A percentile compares a stretch with the other conserved stretches of the same genome.
Evolutionary conservation across 192 early-diverging fungal species (phyloP).

Genomic region (Coemansia sp.): DNA sequence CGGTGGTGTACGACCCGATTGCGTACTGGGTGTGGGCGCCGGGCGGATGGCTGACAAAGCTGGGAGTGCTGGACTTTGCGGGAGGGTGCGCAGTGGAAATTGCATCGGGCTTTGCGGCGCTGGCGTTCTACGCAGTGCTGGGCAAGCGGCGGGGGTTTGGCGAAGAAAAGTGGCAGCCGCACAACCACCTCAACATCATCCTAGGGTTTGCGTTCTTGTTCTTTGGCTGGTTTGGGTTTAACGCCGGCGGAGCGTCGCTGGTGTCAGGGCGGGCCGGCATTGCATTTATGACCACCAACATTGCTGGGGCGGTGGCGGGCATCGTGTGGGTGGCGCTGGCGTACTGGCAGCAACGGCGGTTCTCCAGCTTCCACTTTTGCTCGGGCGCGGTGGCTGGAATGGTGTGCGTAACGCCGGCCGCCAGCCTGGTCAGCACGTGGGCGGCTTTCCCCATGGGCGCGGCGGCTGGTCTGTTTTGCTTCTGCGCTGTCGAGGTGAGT

Average conservation of each 20-base stretch:
- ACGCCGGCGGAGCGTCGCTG: conserved; percentile 78
- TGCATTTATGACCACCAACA: conserved; percentile 75
- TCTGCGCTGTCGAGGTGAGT: conserved; percentile 67
- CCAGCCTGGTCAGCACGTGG: conserved; percentile 76
- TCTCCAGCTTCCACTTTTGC: conserved; percentile 84
- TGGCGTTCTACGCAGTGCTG: conserved; percentile 82
- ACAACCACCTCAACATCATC: conserved; percentile 84
- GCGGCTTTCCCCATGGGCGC: conserved; percentile 78
- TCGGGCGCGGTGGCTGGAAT: conserved; percentile 88
- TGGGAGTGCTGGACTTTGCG: conserved; percentile 86
- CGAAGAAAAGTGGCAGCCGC: conserved; percentile 68
- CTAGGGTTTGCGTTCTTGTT: conserved; percentile 78
- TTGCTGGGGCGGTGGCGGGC: conserved; percentile 72
- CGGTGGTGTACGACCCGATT: conserved; percentile 72
- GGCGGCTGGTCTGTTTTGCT: conserved; percentile 68
- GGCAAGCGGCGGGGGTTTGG: conserved; percentile 74
- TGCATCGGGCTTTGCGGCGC: conserved; percentile 77
- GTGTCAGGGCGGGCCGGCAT: conserved; percentile 74
- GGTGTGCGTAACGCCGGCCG: conserved; percentile 86
- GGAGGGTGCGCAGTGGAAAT: conserved; percentile 89
- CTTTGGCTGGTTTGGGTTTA: conserved; percentile 95
- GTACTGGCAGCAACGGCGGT: conserved; percentile 70
- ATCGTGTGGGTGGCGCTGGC: conserved; percentile 78
- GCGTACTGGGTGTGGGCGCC: conserved; percentile 85
- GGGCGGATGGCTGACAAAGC: conserved; percentile 75